Evolutionary conservation across 2,329 filamentous ascomycete species (phyloP).

Genomic region (Calonectria fujianensis): DNA sequence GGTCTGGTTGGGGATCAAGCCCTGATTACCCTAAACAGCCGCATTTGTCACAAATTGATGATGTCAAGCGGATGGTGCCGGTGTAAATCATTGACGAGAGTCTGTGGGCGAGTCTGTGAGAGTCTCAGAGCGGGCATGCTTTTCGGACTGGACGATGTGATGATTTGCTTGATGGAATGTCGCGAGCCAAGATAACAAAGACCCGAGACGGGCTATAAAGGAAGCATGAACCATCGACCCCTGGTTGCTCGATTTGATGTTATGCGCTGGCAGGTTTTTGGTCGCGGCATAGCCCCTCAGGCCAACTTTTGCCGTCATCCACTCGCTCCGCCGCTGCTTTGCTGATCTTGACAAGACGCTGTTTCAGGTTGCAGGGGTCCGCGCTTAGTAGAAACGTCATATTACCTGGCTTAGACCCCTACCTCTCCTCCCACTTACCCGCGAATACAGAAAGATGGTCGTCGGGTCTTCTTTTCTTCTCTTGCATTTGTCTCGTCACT

Average conservation of each 20-base stretch:
- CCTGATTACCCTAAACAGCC: constrained; percentile 9
- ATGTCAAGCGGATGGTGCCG: constrained; percentile 14
- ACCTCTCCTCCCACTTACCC: constrained; percentile 39
- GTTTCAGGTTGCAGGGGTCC: constrained; percentile 54
- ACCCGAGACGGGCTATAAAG: not conserved
- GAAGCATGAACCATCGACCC: constrained; percentile 9
- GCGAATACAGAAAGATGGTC: constrained; percentile 41
- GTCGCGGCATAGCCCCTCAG: constrained; percentile 49
- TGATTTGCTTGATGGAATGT: constrained; percentile 6
- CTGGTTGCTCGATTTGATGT: constrained; percentile 12
- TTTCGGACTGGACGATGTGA: not conserved
- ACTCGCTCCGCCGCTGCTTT: constrained; percentile 44
- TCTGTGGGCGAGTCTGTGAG: constrained; percentile 6
- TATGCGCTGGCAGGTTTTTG: constrained; percentile 49
- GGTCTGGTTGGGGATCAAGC: not conserved
- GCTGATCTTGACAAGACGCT: constrained; percentile 48
- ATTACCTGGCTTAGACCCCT: constrained; percentile 41
- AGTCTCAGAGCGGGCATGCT: constrained; percentile 6
- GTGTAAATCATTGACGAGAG: constrained; percentile 4
- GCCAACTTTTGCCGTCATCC: constrained; percentile 50
- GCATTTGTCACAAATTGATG: constrained; percentile 29
- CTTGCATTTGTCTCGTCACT: not conserved
- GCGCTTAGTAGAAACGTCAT: constrained; percentile 55
- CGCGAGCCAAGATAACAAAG: not conserved
- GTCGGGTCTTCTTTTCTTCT: constrained; percentile 11